These are phyloP conservation scores for Guadua angustifolia DNA, from an alignment of 176 grass and related monocot species.

Conservation along the genomic window DNA sequence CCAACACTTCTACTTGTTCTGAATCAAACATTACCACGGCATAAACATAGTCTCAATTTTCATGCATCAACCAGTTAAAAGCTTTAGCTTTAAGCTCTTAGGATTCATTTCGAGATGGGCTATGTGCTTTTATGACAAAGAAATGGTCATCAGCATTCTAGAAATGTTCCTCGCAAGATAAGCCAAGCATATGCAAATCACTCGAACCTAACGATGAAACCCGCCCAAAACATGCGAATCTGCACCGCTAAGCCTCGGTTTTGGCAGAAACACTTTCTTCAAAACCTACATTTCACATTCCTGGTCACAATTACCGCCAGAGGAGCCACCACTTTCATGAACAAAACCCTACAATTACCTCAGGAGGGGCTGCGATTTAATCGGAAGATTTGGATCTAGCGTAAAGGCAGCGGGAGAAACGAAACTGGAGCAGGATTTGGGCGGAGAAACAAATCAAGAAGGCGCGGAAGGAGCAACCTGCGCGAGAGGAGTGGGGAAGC, in stretches of 20 bases:
- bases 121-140: not conserved
- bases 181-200: not conserved
- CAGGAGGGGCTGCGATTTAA: not conserved
- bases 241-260: not conserved
- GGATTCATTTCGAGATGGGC: not conserved
- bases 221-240: not conserved
- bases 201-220: not conserved
- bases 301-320: not conserved
- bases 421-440: not conserved
- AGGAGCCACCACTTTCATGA: not conserved
- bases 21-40: not conserved
- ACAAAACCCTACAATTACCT: not conserved
- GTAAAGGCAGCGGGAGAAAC: not conserved
- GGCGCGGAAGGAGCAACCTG: conserved; percentile 51
- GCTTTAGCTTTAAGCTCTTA: not conserved
- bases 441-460: not conserved
- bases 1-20: not conserved
- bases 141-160: not conserved
- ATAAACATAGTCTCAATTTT: not conserved
- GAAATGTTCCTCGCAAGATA: not conserved
- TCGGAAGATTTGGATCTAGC: conserved; percentile 15
- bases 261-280: not conserved
- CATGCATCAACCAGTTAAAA: conserved; percentile 6
- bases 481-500: conserved; percentile 68
- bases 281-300: conserved; percentile 18